These are phyloP conservation scores for Pyrenula massariospora DNA, from an alignment of 495 filamentous ascomycete species.

Conservation along the genomic window DNA sequence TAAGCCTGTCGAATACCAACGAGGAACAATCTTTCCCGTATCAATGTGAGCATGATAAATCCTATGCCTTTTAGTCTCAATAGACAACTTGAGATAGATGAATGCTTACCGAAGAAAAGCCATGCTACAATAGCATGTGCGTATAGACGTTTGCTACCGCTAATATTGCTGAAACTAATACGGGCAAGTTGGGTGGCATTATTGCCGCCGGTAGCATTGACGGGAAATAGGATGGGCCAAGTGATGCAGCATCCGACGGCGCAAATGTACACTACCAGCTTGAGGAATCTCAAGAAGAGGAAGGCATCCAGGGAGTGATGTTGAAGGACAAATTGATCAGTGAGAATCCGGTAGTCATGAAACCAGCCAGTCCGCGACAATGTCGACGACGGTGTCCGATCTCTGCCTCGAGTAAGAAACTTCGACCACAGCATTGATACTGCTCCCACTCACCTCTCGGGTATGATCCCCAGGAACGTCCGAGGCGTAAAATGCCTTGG, in stretches of 20 bases:
- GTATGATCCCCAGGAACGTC: neutral
- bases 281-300: constrained; percentile 70
- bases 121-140: constrained; percentile 47
- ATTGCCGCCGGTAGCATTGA: constrained; percentile 61
- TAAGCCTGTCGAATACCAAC: constrained; percentile 61
- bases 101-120: constrained; percentile 41
- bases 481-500: neutral
- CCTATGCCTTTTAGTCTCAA: constrained; percentile 20
- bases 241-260: constrained; percentile 65
- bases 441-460: neutral
- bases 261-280: constrained; percentile 56
- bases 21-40: constrained; percentile 56
- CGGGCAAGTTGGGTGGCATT: constrained; percentile 46
- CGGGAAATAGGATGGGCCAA: constrained; percentile 71
- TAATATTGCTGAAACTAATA: constrained; percentile 58
- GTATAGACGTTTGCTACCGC: constrained; percentile 38
- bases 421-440: neutral
- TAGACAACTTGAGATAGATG: neutral
- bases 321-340: constrained; percentile 32
- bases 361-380: neutral
- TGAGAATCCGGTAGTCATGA: constrained; percentile 13
- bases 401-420: neutral
- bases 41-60: constrained; percentile 54
- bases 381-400: neutral
- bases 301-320: constrained; percentile 68